Evolutionary conservation across 495 filamentous ascomycete genomes (phyloP).

Genomic region (Penicillium odoratum): DNA sequence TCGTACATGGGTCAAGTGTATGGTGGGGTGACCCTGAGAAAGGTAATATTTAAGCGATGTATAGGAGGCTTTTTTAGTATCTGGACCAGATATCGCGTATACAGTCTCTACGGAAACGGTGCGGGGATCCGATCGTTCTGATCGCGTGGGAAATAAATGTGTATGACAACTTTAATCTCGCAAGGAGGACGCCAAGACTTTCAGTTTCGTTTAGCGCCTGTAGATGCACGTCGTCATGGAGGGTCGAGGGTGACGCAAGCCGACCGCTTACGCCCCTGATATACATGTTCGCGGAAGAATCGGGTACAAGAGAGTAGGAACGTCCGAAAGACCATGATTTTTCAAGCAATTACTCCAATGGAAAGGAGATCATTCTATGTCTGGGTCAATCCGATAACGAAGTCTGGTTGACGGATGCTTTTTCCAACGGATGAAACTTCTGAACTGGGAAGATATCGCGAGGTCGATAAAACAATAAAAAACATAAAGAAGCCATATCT

Average conservation of each 20-base stretch:
- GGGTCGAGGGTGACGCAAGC: slow-evolving; percentile 24
- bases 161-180: slow-evolving; percentile 25
- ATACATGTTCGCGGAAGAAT: slow-evolving; percentile 13
- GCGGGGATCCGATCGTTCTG: slow-evolving; percentile 23
- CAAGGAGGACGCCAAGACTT: background rate
- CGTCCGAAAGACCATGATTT: background rate
- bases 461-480: background rate
- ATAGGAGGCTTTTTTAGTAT: no score
- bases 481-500: no score
- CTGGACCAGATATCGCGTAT: background rate
- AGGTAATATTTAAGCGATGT: no score
- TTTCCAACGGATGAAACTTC: background rate
- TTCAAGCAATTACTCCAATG: background rate
- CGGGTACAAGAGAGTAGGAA: background rate
- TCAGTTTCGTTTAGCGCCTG: slow-evolving; percentile 10
- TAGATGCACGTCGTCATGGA: slow-evolving; percentile 21
- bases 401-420: background rate
- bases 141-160: slow-evolving; percentile 4
- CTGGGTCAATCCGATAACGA: background rate
- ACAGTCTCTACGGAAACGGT: slow-evolving; percentile 8
- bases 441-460: slow-evolving; percentile 2
- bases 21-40: no score
- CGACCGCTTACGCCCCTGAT: slow-evolving; percentile 22
- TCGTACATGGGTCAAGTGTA: no score
- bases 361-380: background rate